A percentile compares a stretch with the other conserved stretches of the same genome.
These are phyloP conservation scores for Fallopia convolvulus DNA, from an alignment of 148 eudicot genomes.

Conservation along the genomic window DNA sequence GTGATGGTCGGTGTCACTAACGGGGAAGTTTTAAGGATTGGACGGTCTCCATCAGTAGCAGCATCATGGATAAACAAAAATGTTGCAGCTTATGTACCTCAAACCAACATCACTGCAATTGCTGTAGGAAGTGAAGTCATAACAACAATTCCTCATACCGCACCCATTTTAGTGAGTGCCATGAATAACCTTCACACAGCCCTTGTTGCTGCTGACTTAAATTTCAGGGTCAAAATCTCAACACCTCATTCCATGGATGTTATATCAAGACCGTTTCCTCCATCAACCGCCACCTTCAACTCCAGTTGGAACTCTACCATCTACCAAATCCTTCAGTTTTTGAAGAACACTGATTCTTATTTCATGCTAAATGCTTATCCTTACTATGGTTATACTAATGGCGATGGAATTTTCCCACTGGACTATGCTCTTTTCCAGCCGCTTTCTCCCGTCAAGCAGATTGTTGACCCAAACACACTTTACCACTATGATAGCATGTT, in stretches of 20 bases:
- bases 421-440: conserved; percentile 82
- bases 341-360: conserved; percentile 68
- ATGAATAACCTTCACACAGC: conserved; percentile 79
- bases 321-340: conserved; percentile 64
- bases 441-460: conserved; percentile 64
- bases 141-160: conserved; percentile 60
- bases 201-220: conserved; percentile 72
- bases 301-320: conserved; percentile 75
- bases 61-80: conserved; percentile 79
- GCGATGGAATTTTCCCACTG: conserved; percentile 76
- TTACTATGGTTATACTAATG: conserved; percentile 54
- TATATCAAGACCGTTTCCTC: conserved; percentile 81
- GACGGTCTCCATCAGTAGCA: conserved; percentile 59
- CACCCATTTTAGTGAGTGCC: conserved; percentile 62
- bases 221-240: conserved; percentile 69
- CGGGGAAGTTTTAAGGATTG: conserved; percentile 57
- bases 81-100: conserved; percentile 70
- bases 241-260: conserved; percentile 79
- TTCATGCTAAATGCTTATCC: conserved; percentile 94
- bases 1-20: conserved; percentile 82
- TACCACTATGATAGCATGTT: conserved; percentile 82
- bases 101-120: conserved; percentile 74
- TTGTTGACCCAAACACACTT: conserved; percentile 92
- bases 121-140: conserved; percentile 83
- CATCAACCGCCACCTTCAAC: conserved; percentile 76